Conservation (phyloP, 768 basidiomycete species). For the Mycena rebaudengoi region DNA sequence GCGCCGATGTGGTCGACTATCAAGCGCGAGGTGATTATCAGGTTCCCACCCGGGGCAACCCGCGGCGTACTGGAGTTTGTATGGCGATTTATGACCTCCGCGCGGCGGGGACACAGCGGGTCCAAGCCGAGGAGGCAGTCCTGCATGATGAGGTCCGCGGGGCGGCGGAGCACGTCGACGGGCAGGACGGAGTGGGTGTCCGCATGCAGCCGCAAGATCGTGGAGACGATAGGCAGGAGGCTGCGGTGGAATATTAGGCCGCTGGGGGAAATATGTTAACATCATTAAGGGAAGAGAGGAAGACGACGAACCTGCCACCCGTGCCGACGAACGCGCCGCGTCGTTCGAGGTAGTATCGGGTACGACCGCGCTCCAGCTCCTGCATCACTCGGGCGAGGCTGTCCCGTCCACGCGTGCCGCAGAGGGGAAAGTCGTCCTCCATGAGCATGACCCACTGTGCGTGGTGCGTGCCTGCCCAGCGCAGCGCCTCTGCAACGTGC, state of each 20-base stretch:
- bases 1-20: conserved; percentile 54
- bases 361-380: conserved; percentile 12
- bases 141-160: conserved; percentile 50
- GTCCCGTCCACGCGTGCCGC: conserved; percentile 27
- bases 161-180: conserved; percentile 36
- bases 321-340: conserved; percentile 51
- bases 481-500: conserved; percentile 51
- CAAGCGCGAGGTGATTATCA: conserved; percentile 51
- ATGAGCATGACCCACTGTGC: conserved; percentile 54
- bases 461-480: conserved; percentile 39
- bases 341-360: conserved; percentile 17
- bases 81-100: conserved; percentile 14
- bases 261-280: conserved; percentile 30
- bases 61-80: neutral
- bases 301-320: conserved; percentile 46
- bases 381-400: conserved; percentile 10
- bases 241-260: conserved; percentile 51
- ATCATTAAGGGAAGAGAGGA: neutral
- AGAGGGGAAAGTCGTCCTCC: conserved; percentile 55
- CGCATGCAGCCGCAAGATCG: conserved; percentile 42
- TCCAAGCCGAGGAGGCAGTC: conserved; percentile 51
- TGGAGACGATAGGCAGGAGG: conserved; percentile 43
- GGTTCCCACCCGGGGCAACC: conserved; percentile 25
- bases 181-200: conserved; percentile 37
- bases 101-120: conserved; percentile 43